These are phyloP conservation scores for Helotiales sp. DNA, from an alignment of 2,329 filamentous ascomycete species.

Conservation along the genomic window DNA sequence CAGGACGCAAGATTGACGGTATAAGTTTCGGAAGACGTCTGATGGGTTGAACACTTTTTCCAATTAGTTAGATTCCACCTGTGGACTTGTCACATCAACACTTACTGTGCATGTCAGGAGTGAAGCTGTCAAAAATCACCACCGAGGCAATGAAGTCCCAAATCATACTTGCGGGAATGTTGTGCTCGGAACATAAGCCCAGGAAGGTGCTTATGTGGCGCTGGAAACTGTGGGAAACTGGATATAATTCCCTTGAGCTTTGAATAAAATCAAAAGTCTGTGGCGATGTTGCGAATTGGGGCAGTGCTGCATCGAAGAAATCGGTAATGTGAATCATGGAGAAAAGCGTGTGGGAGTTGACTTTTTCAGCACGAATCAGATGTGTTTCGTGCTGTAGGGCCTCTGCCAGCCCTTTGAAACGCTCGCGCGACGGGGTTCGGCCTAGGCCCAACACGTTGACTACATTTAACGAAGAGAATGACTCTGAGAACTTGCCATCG, in stretches of 20 bases:
- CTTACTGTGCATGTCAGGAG: conserved; percentile 36
- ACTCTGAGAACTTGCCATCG: conserved; percentile 21
- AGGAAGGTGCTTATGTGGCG: conserved; percentile 26
- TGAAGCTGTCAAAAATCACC: conserved; percentile 35
- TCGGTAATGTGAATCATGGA: conserved; percentile 26
- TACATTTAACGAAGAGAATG: conserved; percentile 27
- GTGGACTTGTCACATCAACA: neutral
- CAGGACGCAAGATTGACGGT: conserved; percentile 19
- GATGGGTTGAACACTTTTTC: conserved; percentile 25
- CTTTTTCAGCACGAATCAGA: conserved; percentile 16
- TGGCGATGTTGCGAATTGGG: conserved; percentile 16
- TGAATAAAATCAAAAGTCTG: conserved; percentile 31
- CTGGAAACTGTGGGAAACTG: conserved; percentile 21
- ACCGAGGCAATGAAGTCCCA: conserved; percentile 30
- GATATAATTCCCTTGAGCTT: conserved; percentile 19
- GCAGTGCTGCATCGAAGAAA: conserved; percentile 29
- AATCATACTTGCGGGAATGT: conserved; percentile 24
- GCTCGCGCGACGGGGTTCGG: neutral
- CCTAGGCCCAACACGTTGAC: neutral
- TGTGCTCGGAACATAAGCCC: conserved; percentile 16
- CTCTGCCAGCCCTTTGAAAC: conserved; percentile 17
- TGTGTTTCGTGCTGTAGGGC: conserved; percentile 25
- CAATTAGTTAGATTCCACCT: conserved; percentile 8
- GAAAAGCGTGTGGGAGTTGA: conserved; percentile 27
- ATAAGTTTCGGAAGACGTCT: conserved; percentile 29